Conservation (phyloP, 306 rosid genomes). For the Pterocarpus santalinus region DNA sequence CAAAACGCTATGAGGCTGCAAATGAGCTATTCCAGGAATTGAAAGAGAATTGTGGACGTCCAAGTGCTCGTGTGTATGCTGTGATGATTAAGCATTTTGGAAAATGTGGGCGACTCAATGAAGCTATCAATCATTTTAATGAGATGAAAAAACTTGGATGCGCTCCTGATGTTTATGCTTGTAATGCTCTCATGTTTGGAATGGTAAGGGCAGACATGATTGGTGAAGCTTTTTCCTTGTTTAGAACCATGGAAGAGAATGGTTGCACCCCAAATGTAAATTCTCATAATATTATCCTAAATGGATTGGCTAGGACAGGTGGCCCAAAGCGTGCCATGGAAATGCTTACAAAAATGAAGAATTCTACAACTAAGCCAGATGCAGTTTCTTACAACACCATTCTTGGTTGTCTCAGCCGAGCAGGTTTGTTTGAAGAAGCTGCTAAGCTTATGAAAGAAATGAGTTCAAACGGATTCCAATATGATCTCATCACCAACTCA, state of each 20-base stretch:
- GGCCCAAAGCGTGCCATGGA: conserved; percentile 82
- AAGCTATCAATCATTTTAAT: conserved; percentile 75
- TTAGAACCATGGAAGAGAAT: conserved; percentile 82
- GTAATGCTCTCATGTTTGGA: conserved; percentile 96
- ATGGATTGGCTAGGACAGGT: conserved; percentile 81
- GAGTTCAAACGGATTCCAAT: conserved; percentile 75
- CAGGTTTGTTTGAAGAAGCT: conserved; percentile 93
- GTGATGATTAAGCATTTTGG: conserved; percentile 98
- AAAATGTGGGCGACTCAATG: conserved; percentile 79
- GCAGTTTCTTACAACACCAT: conserved; percentile 85
- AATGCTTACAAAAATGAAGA: conserved; percentile 77
- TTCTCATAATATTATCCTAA: conserved; percentile 82
- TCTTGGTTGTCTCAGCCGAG: conserved; percentile 88
- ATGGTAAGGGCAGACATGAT: conserved; percentile 83
- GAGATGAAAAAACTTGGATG: conserved; percentile 92
- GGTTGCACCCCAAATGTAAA: conserved; percentile 80
- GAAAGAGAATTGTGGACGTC: conserved; percentile 84
- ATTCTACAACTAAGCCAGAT: conserved; percentile 72
- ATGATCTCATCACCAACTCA: conserved; percentile 84
- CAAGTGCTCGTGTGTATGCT: conserved; percentile 95
- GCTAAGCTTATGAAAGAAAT: conserved; percentile 93
- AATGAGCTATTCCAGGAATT: conserved; percentile 89
- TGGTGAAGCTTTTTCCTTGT: conserved; percentile 77
- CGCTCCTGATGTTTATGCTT: conserved; percentile 81
- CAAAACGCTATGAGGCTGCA: conserved; percentile 90